Conservation (phyloP, 2,329 filamentous ascomycete species). For the Xylaria sp. region DNA sequence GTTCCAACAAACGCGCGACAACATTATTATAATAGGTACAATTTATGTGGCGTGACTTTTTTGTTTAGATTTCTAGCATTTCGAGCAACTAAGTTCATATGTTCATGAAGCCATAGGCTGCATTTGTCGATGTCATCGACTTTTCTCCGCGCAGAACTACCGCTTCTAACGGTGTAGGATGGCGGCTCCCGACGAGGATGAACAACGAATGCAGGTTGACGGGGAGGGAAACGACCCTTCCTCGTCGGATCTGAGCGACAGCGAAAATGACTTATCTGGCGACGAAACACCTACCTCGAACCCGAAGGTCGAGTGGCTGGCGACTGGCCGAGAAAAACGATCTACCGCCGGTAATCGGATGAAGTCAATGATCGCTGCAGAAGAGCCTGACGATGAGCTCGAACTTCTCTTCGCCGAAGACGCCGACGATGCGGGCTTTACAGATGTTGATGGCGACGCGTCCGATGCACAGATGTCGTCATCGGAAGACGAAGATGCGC, state of each 20-base stretch:
- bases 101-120: constrained; percentile 3
- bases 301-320: constrained; percentile 71
- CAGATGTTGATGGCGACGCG: constrained; percentile 71
- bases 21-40: constrained; percentile 11
- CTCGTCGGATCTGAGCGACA: constrained; percentile 50
- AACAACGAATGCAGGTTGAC: constrained; percentile 52
- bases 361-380: constrained; percentile 78
- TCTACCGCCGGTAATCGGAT: constrained; percentile 87
- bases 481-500: constrained; percentile 83
- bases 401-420: constrained; percentile 80
- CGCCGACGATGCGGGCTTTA: constrained; percentile 75
- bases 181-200: constrained; percentile 55
- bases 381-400: constrained; percentile 75
- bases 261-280: constrained; percentile 51
- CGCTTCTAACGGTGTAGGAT: constrained; percentile 42
- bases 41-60: constrained; percentile 9
- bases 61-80: not conserved
- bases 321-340: constrained; percentile 77
- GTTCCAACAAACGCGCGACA: constrained; percentile 27
- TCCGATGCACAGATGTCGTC: constrained; percentile 88
- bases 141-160: not conserved
- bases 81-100: not conserved
- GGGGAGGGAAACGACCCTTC: constrained; percentile 46
- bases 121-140: not conserved
- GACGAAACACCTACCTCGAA: constrained; percentile 46